Evolutionary conservation across 495 filamentous ascomycete genomes (phyloP), one percentile per base, ranked within the genome.

Genomic region (Hyaloscypha variabilis): DNA sequence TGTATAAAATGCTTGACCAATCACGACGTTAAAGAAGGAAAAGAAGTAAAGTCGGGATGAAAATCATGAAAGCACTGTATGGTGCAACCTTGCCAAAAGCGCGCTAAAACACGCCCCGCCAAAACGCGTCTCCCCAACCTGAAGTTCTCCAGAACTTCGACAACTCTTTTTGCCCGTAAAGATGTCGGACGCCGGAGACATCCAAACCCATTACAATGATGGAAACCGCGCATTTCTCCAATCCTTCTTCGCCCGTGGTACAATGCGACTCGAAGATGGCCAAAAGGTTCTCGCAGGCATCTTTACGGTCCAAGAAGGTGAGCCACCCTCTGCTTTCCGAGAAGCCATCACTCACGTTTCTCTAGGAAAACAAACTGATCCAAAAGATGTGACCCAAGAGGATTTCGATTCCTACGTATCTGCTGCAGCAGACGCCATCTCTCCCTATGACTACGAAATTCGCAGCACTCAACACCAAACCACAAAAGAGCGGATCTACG

Each of bases 181-280:
- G 34, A 51, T 62, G 25, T 17, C 34, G 28, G 66, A 60, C 21
- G 36, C 39, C 24, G 53, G 54, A 29, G 60, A 67, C 46, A 61
- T 57, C 4, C 21, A 23, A 42, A 39, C 31, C 1, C 62, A 68
- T 19, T 74, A 74, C 56, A 62, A 72, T 34, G 85, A 97, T 72
- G 81, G 82, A 69, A 91, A 97, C 75, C 90, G 92, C 53, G 93
- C 94, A n/a, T 97, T 99, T 72, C 78, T 97, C 1, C 95, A 99
- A 79, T 91, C 90, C 66, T 90, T 99, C 72, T 85, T 97, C 74
- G 87, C 90, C 3, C 87, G 88, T 21, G 88, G 89, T 8, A 84
- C 85, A 25, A 78, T 97, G 74, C 97, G 90, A 6, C 88, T 91
- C 67, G 76, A 83, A 34, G 88, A 96, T 63, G 87, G 88, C 5